A percentile compares a stretch with the other conserved stretches of the same genome.
phyloP scores from a whole-genome alignment of 106 monocot genomes.

The Dendrobium chrysotoxum region DNA sequence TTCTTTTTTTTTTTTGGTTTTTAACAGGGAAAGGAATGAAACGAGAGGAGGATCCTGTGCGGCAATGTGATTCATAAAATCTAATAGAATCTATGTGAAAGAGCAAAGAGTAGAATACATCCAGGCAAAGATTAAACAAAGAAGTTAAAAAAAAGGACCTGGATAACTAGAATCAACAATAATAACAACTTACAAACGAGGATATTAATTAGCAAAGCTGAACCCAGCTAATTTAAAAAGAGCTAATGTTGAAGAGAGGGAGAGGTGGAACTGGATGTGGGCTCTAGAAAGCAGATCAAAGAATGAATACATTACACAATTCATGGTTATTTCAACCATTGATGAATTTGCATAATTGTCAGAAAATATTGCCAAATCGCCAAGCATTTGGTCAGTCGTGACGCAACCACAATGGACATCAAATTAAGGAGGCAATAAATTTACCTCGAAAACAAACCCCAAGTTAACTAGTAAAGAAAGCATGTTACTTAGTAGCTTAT shows the following conservation, averaged over 20 bases:
- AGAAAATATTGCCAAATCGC: background rate
- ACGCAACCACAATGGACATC: background rate
- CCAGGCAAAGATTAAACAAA: too few relatives aligned
- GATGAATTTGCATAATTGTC: background rate
- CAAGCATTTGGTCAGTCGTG: too few relatives aligned
- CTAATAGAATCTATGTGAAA: background rate
- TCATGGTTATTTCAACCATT: background rate
- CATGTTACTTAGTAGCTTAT: background rate
- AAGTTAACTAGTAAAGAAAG: background rate
- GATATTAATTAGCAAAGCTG: background rate
- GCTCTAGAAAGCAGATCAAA: too few relatives aligned
- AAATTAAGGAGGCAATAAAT: background rate
- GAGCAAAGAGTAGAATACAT: too few relatives aligned
- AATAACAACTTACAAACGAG: too few relatives aligned
- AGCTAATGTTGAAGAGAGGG: background rate
- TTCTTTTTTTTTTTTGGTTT: too few relatives aligned
- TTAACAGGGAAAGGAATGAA: too few relatives aligned
- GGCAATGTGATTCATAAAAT: background rate
- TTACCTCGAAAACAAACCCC: background rate
- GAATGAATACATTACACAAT: background rate
- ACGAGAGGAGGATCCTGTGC: too few relatives aligned
- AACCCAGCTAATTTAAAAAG: background rate
- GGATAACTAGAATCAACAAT: too few relatives aligned
- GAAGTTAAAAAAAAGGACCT: too few relatives aligned
- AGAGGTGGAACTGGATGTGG: background rate